These are phyloP conservation scores for Penicillium sp. DNA, from an alignment of 2,329 filamentous ascomycete species.

Conservation along the genomic window DNA sequence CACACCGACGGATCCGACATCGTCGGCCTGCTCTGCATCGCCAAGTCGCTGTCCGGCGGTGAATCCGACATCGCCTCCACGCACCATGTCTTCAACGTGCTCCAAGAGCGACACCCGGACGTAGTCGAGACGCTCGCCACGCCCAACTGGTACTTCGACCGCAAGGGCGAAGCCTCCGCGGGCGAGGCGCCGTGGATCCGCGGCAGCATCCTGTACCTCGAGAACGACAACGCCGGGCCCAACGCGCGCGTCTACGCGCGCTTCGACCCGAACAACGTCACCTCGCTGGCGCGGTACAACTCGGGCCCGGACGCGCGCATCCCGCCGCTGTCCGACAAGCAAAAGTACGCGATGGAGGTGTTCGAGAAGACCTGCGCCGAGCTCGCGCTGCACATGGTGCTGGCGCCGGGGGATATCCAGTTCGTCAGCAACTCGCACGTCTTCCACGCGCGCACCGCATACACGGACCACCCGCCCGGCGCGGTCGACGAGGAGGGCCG, in stretches of 20 bases:
- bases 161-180: conserved; percentile 75
- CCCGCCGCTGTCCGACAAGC: conserved; percentile 25
- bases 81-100: conserved; percentile 76
- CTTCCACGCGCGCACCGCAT: conserved; percentile 76
- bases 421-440: conserved; percentile 79
- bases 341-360: conserved; percentile 45
- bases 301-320: conserved; percentile 43
- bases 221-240: conserved; percentile 52
- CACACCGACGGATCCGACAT: conserved; percentile 80
- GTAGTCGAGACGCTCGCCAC: conserved; percentile 70
- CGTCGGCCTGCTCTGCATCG: conserved; percentile 78
- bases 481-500: too few species aligned
- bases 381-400: conserved; percentile 75
- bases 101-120: conserved; percentile 72
- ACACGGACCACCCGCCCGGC: conserved; percentile 68
- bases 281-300: conserved; percentile 67
- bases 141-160: conserved; percentile 88
- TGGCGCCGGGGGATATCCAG: conserved; percentile 88
- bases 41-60: conserved; percentile 74
- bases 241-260: conserved; percentile 70
- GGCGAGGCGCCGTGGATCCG: conserved; percentile 74
- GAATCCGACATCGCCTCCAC: conserved; percentile 78
- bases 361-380: conserved; percentile 73
- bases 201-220: conserved; percentile 71
- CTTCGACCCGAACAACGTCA: conserved; percentile 70